A percentile compares a stretch with the other conserved stretches of the same genome.
These are phyloP conservation scores for Hansenula anomala DNA, from an alignment of 1,139 yeast genomes.

Conservation along the genomic window DNA sequence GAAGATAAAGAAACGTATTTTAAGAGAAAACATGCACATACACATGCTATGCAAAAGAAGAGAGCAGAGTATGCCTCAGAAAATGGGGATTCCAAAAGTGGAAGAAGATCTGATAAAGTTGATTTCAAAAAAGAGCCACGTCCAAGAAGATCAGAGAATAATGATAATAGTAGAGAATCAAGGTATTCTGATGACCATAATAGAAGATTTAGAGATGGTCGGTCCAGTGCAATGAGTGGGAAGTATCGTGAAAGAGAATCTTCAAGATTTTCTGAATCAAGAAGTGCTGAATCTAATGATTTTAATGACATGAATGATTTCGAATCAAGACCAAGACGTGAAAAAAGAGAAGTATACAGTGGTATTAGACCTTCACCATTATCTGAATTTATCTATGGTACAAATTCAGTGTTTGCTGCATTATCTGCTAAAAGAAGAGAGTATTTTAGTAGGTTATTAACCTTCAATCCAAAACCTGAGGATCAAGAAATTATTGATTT, in stretches of 20 bases:
- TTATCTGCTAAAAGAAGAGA: constrained; percentile 51
- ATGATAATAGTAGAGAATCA: too few species aligned
- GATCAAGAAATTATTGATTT: constrained; percentile 36
- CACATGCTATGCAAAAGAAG: constrained; percentile 43
- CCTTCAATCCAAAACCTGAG: constrained; percentile 37
- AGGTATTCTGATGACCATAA: too few species aligned
- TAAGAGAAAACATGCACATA: constrained; percentile 50
- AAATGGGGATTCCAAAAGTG: neutral
- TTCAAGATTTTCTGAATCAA: too few species aligned
- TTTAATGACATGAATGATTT: too few species aligned
- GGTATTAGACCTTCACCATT: constrained; percentile 34
- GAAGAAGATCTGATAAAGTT: neutral
- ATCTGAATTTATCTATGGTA: constrained; percentile 71
- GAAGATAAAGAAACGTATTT: constrained; percentile 52
- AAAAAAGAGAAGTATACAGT: constrained; percentile 13
- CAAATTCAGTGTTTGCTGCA: constrained; percentile 71
- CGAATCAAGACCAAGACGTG: too few species aligned
- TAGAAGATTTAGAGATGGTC: too few species aligned
- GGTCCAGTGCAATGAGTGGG: too few species aligned
- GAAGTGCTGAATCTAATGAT: too few species aligned
- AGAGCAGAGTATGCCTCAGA: constrained; percentile 8
- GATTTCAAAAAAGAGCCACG: too few species aligned
- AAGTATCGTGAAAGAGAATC: too few species aligned
- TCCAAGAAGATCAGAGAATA: neutral
- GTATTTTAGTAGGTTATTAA: constrained; percentile 45